Base-by-base conservation (phyloP, 176 grass and related monocot genomes). In the Chloris gayana region DNA sequence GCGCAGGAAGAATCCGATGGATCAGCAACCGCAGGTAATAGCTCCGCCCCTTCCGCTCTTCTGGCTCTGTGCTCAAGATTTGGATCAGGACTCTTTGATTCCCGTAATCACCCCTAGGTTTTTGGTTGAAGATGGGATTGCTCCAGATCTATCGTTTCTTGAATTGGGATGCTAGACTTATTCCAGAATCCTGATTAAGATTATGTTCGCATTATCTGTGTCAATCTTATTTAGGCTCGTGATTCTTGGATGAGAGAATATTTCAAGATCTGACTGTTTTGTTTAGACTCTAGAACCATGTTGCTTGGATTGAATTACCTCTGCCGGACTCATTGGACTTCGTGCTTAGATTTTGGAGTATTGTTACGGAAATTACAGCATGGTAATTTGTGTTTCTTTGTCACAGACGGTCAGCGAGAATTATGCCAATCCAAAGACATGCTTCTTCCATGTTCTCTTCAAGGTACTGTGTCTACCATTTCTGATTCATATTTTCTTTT, bases 361-460 rank as follows among this genome's bases (percentile, higher is more conserved):
- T 4, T 46, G 12, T 6, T 46, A 18, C 70, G 21, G 26, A 45
- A 35, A 62, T 61, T 35, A 14, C 49, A 70, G 27, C 38, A 60
- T 84, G 25, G 4, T 78, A 72, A 56, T 66, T 9, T 58, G 34
- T 73, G 26, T 27, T 73, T 69, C 51, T 15, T 39, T 50, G 54
- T 72, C 84, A 22, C 72, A 97, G 94, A 35, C 5, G 75, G n/a
- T 86, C 41, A 82, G 67, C 73, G 91, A 97, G 82, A 97, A 94
- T 54, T 97, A 94, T 84, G 75, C 94, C 4, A 97, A 92, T 72
- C 94, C 94, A 2, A 92, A 86, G 75, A 97, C 91, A 32, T 97
- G 91, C 76, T 83, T 97, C 64, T 97, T 97, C 87, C 94, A 97
- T 86, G 94, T 94, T 15, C 56, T 97, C 53, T 97, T 97, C 82